Percentiles rank a stretch among this genome's conserved stretches.
These are phyloP conservation scores for Marchantia paleacea DNA, from an alignment of 225 moss, liverwort and hornwort genomes.

Conservation along the genomic window DNA sequence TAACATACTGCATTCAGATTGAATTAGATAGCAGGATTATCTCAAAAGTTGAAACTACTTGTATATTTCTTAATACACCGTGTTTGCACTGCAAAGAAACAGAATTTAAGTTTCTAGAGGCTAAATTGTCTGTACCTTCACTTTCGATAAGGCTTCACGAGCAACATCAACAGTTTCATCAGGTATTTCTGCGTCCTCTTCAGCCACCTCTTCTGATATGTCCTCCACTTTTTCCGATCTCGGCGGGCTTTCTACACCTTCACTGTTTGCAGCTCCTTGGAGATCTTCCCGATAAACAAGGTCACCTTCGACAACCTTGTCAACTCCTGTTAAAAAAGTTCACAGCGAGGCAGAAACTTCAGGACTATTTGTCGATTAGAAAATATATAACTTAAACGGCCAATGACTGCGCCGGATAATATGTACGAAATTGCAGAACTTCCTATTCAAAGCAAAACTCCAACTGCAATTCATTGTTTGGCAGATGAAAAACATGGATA, in stretches of 20 bases:
- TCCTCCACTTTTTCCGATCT: conserved; percentile 27
- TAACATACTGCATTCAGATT: conserved; percentile 54
- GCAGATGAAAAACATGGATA: too few species aligned
- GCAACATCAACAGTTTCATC: conserved; percentile 60
- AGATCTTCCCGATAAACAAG: conserved; percentile 63
- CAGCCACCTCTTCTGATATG: conserved; percentile 27
- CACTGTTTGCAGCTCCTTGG: conserved; percentile 32
- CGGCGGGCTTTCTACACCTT: conserved; percentile 32
- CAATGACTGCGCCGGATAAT: background rate
- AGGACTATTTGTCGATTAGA: background rate
- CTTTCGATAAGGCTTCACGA: conserved; percentile 54
- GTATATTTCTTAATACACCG: background rate
- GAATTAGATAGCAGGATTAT: background rate
- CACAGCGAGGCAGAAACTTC: background rate
- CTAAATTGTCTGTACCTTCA: conserved; percentile 49
- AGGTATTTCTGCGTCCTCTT: conserved; percentile 41
- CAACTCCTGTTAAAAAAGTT: conserved; percentile 46
- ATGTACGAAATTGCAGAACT: too few species aligned
- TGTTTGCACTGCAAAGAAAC: background rate
- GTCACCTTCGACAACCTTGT: conserved; percentile 79
- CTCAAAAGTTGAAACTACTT: background rate
- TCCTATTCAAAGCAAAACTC: too few species aligned
- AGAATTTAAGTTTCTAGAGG: background rate
- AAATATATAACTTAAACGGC: background rate
- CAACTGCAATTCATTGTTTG: too few species aligned